Base-by-base conservation (phyloP, 1,284 basidiomycete genomes). In the Inonotus hispidus region DNA sequence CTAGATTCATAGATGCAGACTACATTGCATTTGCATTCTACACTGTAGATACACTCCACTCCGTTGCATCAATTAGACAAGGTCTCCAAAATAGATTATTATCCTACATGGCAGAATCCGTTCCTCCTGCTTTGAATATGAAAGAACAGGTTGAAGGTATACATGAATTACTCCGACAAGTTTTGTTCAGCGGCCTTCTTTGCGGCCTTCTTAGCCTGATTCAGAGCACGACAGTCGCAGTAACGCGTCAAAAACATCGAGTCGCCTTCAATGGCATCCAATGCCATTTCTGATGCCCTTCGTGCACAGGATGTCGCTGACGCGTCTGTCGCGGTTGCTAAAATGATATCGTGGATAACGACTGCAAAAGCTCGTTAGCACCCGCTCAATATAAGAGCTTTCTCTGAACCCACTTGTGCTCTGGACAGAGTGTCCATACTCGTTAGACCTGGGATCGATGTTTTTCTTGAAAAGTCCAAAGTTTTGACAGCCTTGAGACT, bases 191-290 rank as follows among this genome's bases (percentile, higher is more conserved):
- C n/a, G n/a, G 72, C 73, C 47, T 71, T 73, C 66, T 78, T 77
- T 66, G 61, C 71, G 53, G 70, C 72, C 47, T 67, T 60, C 16
- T 43, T 57, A 13, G 63, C 63, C 19, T 37, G 45, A 27, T 21
- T 59, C 16, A 54, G 67, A 61, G 68, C 68, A 53, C 83, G 77
- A 71, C 89, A 92, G 71, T 87, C 79, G 68, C 89, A 92, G 25
- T 76, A 80, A 47, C 79, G 77, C 13, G 76, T 71, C 68, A 92
- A 72, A 63, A 91, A 83, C 13, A 75, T 76, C 2, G 82, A 73
- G 65, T 90, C 83, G 25, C 79, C 80, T 64, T 88, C 81, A 52
- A 92, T 70, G 11, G 81, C 82, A 68, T 88, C 84, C 60, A 92
- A 69, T 8, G 88, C 88, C 19, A 74, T 74, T 55, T 80, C 67